phyloP scores from a whole-genome alignment of 306 rosid genomes.

The Adenanthera pavonina region DNA sequence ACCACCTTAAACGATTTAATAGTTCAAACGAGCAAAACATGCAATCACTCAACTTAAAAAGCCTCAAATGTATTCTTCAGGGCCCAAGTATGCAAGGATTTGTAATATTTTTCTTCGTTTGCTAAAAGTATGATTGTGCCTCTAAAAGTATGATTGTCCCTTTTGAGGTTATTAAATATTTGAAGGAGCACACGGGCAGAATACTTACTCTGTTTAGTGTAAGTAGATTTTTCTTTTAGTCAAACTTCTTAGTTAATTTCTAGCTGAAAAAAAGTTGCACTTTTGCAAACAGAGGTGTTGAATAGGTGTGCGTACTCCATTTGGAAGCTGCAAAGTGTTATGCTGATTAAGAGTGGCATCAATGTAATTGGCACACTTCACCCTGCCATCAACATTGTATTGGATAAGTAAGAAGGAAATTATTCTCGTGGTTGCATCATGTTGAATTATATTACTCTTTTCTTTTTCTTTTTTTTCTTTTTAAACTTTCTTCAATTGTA shows the following conservation, averaged over 20 bases:
- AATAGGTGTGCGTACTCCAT: conserved; percentile 28
- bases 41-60: neutral
- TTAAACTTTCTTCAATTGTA: neutral
- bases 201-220: neutral
- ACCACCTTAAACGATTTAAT: too few species aligned
- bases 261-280: neutral
- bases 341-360: too few species aligned
- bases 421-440: conserved; percentile 31
- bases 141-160: neutral
- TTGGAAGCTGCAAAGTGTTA: neutral
- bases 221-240: neutral
- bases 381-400: too few species aligned
- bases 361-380: too few species aligned
- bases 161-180: conserved; percentile 16
- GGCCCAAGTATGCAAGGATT: neutral
- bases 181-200: neutral
- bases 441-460: neutral
- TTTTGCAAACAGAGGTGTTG: neutral
- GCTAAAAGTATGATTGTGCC: too few species aligned
- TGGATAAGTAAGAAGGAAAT: neutral
- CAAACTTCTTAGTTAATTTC: neutral
- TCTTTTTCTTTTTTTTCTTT: neutral
- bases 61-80: neutral
- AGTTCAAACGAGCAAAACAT: neutral
- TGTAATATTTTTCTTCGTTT: neutral